These are phyloP conservation scores for Yamadazyma oceani DNA, from an alignment of 1,139 yeast genomes.

Conservation along the genomic window DNA sequence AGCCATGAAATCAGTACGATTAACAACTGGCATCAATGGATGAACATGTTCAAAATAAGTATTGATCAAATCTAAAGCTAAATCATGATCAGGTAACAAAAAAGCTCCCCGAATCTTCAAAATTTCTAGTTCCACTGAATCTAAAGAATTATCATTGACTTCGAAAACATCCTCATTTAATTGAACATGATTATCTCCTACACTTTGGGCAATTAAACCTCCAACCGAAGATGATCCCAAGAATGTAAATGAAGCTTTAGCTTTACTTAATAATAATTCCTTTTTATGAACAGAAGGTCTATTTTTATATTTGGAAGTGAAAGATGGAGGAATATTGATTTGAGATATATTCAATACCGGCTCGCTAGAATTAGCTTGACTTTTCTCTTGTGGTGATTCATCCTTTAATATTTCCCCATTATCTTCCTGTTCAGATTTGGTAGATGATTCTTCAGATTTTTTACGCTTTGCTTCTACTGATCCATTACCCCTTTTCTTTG, in stretches of 20 bases:
- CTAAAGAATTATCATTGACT: slow-evolving; percentile 41
- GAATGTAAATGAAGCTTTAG: slow-evolving; percentile 38
- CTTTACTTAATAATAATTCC: slow-evolving; percentile 30
- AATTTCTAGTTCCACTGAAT: slow-evolving; percentile 67
- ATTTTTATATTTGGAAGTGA: slow-evolving; percentile 42
- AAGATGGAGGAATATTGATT: slow-evolving; percentile 45
- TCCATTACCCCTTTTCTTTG: slow-evolving; percentile 44
- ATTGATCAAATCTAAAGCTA: slow-evolving; percentile 62
- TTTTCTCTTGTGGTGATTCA: slow-evolving; percentile 8
- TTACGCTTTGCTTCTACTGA: slow-evolving; percentile 26
- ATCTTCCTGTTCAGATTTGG: slow-evolving; percentile 8
- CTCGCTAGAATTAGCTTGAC: slow-evolving; percentile 22
- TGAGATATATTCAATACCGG: slow-evolving; percentile 47
- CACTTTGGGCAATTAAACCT: slow-evolving; percentile 41
- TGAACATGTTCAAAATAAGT: slow-evolving; percentile 67
- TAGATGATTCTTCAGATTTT: slow-evolving; percentile 12
- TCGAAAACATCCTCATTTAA: slow-evolving; percentile 45
- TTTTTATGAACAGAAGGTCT: slow-evolving; percentile 42
- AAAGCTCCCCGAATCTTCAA: slow-evolving; percentile 73
- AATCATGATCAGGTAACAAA: slow-evolving; percentile 59
- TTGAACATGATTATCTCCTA: slow-evolving; percentile 47
- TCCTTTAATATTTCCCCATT: slow-evolving; percentile 10
- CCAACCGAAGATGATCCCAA: slow-evolving; percentile 38
- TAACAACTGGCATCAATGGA: slow-evolving; percentile 71
- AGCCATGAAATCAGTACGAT: slow-evolving; percentile 61